phyloP scores from a whole-genome alignment of 352 stramenopile genomes.

The Pythium utonaiense region DNA sequence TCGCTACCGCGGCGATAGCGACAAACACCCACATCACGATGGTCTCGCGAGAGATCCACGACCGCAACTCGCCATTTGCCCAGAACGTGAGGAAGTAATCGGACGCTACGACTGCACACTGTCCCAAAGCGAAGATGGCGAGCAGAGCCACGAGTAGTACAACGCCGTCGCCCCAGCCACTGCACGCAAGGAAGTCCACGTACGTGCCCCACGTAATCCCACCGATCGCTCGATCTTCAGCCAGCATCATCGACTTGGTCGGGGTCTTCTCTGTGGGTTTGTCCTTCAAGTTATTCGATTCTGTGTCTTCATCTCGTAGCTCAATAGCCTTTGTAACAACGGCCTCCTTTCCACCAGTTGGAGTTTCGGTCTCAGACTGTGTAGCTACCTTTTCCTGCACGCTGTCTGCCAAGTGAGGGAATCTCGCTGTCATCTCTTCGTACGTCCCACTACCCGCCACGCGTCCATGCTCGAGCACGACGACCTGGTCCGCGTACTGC shows the following conservation, averaged over 20 bases:
- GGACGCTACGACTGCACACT: conserved; percentile 11
- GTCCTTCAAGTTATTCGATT: not conserved
- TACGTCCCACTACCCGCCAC: conserved; percentile 83
- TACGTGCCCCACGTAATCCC: conserved; percentile 22
- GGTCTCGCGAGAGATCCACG: conserved; percentile 4
- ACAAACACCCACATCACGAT: conserved; percentile 21
- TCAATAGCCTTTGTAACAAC: not conserved
- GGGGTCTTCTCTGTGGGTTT: not conserved
- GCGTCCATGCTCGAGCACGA: conserved; percentile 66
- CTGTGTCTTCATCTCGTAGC: not conserved
- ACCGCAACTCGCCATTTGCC: conserved; percentile 17
- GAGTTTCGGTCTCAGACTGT: conserved; percentile 5
- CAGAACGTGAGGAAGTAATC: conserved; percentile 32
- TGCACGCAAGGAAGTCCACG: conserved; percentile 11
- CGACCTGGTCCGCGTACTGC: conserved; percentile 41
- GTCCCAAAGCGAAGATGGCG: conserved; percentile 16
- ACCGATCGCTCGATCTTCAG: conserved; percentile 20
- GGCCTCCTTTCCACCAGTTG: not conserved
- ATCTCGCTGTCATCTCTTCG: conserved; percentile 44
- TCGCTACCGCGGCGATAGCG: conserved; percentile 15
- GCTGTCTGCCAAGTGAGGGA: conserved; percentile 24
- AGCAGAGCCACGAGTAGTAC: conserved; percentile 3
- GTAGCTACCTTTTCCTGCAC: conserved; percentile 3
- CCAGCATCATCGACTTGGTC: conserved; percentile 19
- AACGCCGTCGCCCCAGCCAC: conserved; percentile 6